Conservation (phyloP, 768 basidiomycete genomes). For the Roridomyces roridus region DNA sequence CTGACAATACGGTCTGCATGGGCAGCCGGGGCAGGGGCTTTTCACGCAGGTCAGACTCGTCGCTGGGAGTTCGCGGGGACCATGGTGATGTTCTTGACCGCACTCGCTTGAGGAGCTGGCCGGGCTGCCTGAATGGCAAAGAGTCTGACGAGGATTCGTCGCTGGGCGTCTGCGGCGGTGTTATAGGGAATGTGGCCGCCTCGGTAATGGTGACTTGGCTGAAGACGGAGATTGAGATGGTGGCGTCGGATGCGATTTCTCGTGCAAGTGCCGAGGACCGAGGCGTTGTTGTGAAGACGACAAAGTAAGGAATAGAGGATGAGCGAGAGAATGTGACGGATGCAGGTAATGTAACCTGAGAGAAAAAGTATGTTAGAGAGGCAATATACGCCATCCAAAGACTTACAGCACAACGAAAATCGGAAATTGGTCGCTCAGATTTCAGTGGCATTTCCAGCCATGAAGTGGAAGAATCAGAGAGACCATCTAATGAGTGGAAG, state of each 20-base stretch:
- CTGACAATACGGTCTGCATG: constrained; percentile 42
- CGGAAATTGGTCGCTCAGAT: constrained; percentile 63
- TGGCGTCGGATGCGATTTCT: constrained; percentile 75
- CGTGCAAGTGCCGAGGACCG: constrained; percentile 58
- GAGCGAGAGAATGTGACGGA: constrained; percentile 65
- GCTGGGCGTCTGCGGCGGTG: constrained; percentile 58
- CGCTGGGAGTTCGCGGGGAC: constrained; percentile 32
- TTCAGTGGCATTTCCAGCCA: constrained; percentile 76
- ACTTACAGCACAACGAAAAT: constrained; percentile 69
- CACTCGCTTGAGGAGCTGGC: constrained; percentile 16
- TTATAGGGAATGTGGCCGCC: constrained; percentile 44
- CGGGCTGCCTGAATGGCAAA: constrained; percentile 3
- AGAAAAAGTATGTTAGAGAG: constrained; percentile 7
- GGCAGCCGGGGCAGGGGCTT: constrained; percentile 53
- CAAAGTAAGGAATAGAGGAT: constrained; percentile 71
- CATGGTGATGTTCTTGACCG: constrained; percentile 27
- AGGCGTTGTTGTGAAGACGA: constrained; percentile 72
- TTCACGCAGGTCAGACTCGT: constrained; percentile 35
- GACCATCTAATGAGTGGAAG: constrained; percentile 62
- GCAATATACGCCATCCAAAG: neutral
- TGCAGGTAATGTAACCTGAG: constrained; percentile 70
- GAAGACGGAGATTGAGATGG: constrained; percentile 68
- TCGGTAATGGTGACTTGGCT: constrained; percentile 65
- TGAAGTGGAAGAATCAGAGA: constrained; percentile 46
- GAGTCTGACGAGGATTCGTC: constrained; percentile 42